These are phyloP conservation scores for Eucalyptus leucophloia DNA, from an alignment of 345 rosid genomes.

Conservation along the genomic window DNA sequence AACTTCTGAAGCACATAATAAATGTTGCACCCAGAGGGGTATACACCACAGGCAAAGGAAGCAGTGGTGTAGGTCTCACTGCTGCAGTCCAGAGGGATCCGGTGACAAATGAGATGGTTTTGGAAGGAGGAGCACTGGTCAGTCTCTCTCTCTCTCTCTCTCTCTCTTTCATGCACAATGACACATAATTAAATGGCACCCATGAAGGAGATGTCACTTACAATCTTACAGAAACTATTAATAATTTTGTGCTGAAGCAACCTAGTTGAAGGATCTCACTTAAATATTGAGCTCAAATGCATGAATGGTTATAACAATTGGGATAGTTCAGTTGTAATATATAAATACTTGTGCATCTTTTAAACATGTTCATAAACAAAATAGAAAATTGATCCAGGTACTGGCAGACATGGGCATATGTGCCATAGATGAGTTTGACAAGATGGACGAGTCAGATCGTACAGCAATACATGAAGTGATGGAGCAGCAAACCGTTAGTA, in stretches of 20 bases:
- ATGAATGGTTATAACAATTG: neutral
- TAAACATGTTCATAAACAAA: neutral
- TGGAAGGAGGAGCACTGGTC: constrained; percentile 99
- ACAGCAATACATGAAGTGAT: constrained; percentile 97
- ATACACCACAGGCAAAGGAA: constrained; percentile 94
- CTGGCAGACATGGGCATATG: constrained; percentile 99
- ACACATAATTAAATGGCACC: neutral
- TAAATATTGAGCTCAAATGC: neutral
- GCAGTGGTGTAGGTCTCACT: constrained; percentile 98
- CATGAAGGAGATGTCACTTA: neutral
- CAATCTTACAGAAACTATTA: neutral
- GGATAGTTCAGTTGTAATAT: neutral
- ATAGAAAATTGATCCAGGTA: constrained; percentile 36
- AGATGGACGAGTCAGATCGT: constrained; percentile 99
- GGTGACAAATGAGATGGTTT: constrained; percentile 92
- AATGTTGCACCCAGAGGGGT: constrained; percentile 93
- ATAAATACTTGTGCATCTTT: neutral
- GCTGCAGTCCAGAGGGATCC: constrained; percentile 98
- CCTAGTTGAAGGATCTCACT: neutral
- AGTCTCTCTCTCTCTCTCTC: constrained; percentile 2
- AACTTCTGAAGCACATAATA: constrained; percentile 96
- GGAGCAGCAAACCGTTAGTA: constrained; percentile 99
- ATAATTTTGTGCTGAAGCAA: neutral
- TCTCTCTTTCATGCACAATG: neutral
- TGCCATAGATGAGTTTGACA: constrained; percentile 99